These are phyloP conservation scores for Ogataea siamensis DNA, from an alignment of 805 yeast species.

Conservation along the genomic window DNA sequence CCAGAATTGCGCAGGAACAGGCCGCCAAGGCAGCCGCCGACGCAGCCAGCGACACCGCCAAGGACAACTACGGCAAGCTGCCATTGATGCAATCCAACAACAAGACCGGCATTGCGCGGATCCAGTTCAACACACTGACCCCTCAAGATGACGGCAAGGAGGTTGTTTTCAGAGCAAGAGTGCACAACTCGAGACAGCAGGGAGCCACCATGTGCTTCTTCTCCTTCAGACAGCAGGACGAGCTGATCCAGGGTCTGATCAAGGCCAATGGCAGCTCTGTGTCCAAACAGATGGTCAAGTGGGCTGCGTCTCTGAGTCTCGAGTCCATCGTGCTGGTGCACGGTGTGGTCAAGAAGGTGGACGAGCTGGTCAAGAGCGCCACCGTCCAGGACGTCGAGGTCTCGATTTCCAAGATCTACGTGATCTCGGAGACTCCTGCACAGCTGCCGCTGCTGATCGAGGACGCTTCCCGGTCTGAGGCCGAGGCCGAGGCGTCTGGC, in stretches of 20 bases:
- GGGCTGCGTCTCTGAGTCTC: slow-evolving; percentile 81
- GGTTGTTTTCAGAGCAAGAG: slow-evolving; percentile 88
- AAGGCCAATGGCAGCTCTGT: slow-evolving; percentile 68
- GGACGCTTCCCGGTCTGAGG: slow-evolving; percentile 94
- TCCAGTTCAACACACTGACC: slow-evolving; percentile 53
- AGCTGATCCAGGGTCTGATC: slow-evolving; percentile 78
- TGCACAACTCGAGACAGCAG: slow-evolving; percentile 90
- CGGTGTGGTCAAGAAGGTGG: slow-evolving; percentile 81
- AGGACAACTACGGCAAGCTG: slow-evolving; percentile 82
- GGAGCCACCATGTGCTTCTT: slow-evolving; percentile 93
- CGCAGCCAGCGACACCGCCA: slow-evolving; percentile 82
- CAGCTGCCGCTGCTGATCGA: slow-evolving; percentile 92
- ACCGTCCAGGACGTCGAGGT: slow-evolving; percentile 91
- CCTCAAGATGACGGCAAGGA: slow-evolving; percentile 69
- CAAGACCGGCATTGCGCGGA: slow-evolving; percentile 66
- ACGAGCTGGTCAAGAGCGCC: slow-evolving; percentile 83
- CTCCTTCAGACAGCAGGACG: slow-evolving; percentile 86
- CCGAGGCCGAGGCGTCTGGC: slow-evolving; percentile 87
- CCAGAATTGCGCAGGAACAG: slow-evolving; percentile 79
- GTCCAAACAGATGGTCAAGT: slow-evolving; percentile 94
- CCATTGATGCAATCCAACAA: slow-evolving; percentile 77
- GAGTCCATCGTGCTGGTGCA: slow-evolving; percentile 91
- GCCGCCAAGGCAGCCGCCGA: slow-evolving; percentile 70
- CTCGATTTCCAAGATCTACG: slow-evolving; percentile 65
- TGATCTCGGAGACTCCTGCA: slow-evolving; percentile 85